A percentile compares a stretch with the other conserved stretches of the same genome.
Conservation (phyloP, 2,329 filamentous ascomycete species). For the Pyrenophora graminea region DNA sequence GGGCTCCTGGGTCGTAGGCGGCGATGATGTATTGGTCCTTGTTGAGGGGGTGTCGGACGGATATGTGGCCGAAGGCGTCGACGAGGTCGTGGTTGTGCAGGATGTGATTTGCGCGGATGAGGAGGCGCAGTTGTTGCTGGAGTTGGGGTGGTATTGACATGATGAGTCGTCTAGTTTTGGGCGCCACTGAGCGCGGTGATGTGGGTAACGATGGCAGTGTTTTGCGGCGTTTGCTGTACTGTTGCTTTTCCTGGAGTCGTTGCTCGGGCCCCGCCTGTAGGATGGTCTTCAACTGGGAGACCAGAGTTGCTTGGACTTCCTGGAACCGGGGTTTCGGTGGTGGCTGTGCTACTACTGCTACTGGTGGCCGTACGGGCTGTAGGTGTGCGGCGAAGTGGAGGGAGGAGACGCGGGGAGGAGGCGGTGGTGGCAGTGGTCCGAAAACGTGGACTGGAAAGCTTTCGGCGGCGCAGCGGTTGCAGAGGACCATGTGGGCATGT, state of each 20-base stretch:
- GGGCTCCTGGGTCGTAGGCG: conserved; percentile 49
- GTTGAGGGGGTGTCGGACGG: conserved; percentile 54
- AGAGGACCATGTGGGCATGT: conserved; percentile 11
- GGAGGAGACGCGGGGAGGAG: background rate
- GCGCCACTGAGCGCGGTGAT: background rate
- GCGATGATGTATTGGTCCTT: conserved; percentile 56
- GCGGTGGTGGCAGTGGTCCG: background rate
- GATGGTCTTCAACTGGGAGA: too few relatives aligned
- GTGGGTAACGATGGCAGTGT: background rate
- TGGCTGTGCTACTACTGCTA: too few relatives aligned
- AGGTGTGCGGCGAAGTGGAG: background rate
- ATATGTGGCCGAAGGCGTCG: conserved; percentile 60
- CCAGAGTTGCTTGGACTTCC: too few relatives aligned
- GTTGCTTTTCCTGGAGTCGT: background rate
- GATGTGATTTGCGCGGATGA: conserved; percentile 51
- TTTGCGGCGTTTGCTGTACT: background rate
- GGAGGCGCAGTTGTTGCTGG: conserved; percentile 24
- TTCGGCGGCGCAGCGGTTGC: conserved; percentile 9
- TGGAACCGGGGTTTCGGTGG: too few relatives aligned
- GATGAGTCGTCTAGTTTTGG: background rate
- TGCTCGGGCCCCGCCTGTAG: too few relatives aligned
- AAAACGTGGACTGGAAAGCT: background rate
- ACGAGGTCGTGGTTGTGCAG: conserved; percentile 56
- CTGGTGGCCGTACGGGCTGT: too few relatives aligned
- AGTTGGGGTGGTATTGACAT: conserved; percentile 19